phyloP scores from a whole-genome alignment of 2,329 filamentous ascomycete genomes.

The Sclerotiophoma versabilis region DNA sequence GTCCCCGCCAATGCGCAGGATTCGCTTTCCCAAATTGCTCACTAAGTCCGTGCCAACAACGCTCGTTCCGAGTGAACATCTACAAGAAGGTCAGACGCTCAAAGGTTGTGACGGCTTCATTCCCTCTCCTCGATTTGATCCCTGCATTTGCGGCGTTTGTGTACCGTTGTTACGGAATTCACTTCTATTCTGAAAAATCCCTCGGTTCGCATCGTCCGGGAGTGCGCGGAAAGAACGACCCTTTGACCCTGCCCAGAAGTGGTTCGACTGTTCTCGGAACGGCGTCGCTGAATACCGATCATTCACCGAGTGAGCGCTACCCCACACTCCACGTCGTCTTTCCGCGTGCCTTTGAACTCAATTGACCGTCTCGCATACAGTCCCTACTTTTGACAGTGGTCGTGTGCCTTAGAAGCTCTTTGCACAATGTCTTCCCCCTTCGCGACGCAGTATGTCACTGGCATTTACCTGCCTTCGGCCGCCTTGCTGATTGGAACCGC shows the following conservation, averaged over 20 bases:
- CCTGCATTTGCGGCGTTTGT: not conserved
- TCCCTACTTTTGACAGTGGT: not conserved
- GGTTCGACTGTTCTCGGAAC: not conserved
- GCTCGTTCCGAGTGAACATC: not conserved
- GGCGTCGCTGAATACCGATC: slow-evolving; percentile 13
- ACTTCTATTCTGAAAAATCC: slow-evolving; percentile 3
- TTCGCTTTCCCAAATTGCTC: slow-evolving; percentile 15
- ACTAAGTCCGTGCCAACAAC: slow-evolving; percentile 2
- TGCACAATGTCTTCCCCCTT: slow-evolving; percentile 26
- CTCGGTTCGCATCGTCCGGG: not conserved
- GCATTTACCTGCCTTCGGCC: slow-evolving; percentile 81
- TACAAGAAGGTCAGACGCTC: not conserved
- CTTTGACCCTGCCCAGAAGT: slow-evolving; percentile 14
- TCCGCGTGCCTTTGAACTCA: not conserved
- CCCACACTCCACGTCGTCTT: slow-evolving; percentile 6
- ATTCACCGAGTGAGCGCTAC: slow-evolving; percentile 12
- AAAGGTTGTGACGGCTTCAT: not conserved
- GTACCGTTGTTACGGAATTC: slow-evolving; percentile 7
- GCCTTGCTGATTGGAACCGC: slow-evolving; percentile 78
- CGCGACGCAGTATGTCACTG: slow-evolving; percentile 67
- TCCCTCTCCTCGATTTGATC: too few species aligned
- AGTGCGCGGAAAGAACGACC: slow-evolving; percentile 8
- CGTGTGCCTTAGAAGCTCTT: not conserved
- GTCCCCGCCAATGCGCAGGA: slow-evolving; percentile 5
- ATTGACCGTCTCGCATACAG: slow-evolving; percentile 2